These are phyloP conservation scores for Coemansia sp. DNA, from an alignment of 192 early-diverging fungal species.

Conservation along the genomic window DNA sequence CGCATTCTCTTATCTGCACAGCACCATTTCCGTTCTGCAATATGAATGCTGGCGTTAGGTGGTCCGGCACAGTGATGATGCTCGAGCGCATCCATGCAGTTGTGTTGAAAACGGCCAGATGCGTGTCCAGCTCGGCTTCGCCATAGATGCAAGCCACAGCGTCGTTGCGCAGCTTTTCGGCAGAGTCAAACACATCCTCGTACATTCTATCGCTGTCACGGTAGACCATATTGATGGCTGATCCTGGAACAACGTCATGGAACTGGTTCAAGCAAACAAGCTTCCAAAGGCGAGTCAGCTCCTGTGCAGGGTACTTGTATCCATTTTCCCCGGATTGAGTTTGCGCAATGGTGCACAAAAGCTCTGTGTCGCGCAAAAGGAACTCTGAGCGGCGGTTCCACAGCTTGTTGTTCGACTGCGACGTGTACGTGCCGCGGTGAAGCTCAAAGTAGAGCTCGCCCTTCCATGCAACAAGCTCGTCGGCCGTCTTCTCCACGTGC, in stretches of 20 bases:
- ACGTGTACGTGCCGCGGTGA: conserved; percentile 96
- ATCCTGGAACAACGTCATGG: conserved; percentile 94
- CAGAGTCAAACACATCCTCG: conserved; percentile 34
- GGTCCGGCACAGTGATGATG: conserved; percentile 64
- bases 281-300: conserved; percentile 87
- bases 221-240: conserved; percentile 86
- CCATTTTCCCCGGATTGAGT: background rate
- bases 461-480: conserved; percentile 81
- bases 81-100: conserved; percentile 67
- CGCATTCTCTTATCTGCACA: conserved; percentile 16
- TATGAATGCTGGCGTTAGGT: background rate
- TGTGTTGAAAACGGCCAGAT: conserved; percentile 63
- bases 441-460: conserved; percentile 98
- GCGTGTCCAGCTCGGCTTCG: background rate
- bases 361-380: conserved; percentile 81
- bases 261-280: conserved; percentile 92
- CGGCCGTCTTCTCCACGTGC: conserved; percentile 67
- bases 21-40: background rate
- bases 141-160: conserved; percentile 50
- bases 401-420: conserved; percentile 81
- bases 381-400: conserved; percentile 85
- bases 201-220: conserved; percentile 72
- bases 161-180: conserved; percentile 46
- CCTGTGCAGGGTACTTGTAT: conserved; percentile 69
- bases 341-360: conserved; percentile 62